Conservation (phyloP, 139 green algal genomes). For the Chlamydomonas asymmetrica region DNA sequence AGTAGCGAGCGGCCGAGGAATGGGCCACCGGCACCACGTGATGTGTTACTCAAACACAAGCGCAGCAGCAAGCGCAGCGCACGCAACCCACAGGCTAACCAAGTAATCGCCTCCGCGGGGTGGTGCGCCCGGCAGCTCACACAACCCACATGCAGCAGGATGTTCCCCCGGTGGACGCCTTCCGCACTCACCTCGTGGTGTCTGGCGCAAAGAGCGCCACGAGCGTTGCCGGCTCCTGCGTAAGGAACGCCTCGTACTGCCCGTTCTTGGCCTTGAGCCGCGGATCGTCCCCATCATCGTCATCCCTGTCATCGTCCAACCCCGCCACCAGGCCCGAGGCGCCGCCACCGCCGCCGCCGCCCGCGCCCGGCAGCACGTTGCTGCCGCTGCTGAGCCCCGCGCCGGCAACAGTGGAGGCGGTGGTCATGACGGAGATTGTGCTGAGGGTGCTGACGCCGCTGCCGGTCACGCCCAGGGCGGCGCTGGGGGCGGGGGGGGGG, state of each 20-base stretch:
- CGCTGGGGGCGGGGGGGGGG: neutral
- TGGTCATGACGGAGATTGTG: neutral
- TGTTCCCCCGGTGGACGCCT: slow-evolving; percentile 25
- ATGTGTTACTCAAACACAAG: too few species aligned
- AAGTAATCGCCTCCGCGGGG: too few species aligned
- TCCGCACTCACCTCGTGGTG: neutral
- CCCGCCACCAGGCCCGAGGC: neutral
- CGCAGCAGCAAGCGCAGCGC: too few species aligned
- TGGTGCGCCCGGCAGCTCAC: too few species aligned
- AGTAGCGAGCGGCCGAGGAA: too few species aligned
- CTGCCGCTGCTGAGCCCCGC: neutral
- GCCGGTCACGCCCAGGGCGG: neutral
- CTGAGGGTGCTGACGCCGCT: neutral
- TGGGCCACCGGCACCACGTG: too few species aligned
- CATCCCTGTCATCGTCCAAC: neutral
- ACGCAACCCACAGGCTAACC: too few species aligned
- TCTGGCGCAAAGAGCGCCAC: slow-evolving; percentile 26
- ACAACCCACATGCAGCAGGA: slow-evolving; percentile 29
- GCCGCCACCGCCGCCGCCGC: neutral
- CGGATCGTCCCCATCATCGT: too few species aligned
- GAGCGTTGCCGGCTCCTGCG: slow-evolving; percentile 24
- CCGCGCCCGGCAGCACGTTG: neutral
- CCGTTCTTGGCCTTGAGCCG: slow-evolving; percentile 22
- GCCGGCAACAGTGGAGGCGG: too few species aligned
- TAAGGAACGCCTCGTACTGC: slow-evolving; percentile 31